Percentiles rank a stretch among this genome's conserved stretches.
phyloP scores from a whole-genome alignment of 176 grass and related monocot genomes.

The Sorghum bicolor region Sorghum_bicolor_NCBIv3 NC_012872.2:47224501-47225000 shows the following conservation, averaged over 20 bases:
- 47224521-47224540: neutral
- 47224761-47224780: neutral
- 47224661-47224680: neutral
- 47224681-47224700: neutral
- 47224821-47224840: neutral
- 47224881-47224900: slow-evolving; percentile 61
- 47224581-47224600: neutral
- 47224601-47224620: neutral
- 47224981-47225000: slow-evolving; percentile 57
- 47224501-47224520: no score
- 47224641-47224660: neutral
- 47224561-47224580: neutral
- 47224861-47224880: neutral
- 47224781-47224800: neutral
- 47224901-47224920: slow-evolving; percentile 64
- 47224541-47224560: neutral
- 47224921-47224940: slow-evolving; percentile 75
- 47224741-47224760: neutral
- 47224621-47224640: neutral
- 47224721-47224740: neutral
- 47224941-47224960: slow-evolving; percentile 84
- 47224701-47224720: neutral
- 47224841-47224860: neutral
- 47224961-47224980: slow-evolving; percentile 79
- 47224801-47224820: neutral